phyloP scores from a whole-genome alignment of 768 basidiomycete species.

The Peribolospora kevripleyi region DNA sequence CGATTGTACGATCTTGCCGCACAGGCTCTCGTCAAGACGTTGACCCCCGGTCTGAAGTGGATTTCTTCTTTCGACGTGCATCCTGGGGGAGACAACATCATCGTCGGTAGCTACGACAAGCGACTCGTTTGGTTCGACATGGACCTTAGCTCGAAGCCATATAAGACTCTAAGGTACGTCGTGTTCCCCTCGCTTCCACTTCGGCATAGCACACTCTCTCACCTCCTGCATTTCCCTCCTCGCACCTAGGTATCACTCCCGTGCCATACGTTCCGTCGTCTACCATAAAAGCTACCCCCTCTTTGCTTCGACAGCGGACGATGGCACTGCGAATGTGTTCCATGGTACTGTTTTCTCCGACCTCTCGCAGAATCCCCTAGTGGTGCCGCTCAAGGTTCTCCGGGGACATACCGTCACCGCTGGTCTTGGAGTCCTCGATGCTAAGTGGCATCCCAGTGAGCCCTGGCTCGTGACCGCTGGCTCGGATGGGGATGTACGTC shows the following conservation, averaged over 20 bases:
- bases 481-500: conserved; percentile 62
- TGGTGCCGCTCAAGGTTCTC: conserved; percentile 89
- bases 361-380: conserved; percentile 86
- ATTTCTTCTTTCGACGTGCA: conserved; percentile 95
- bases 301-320: conserved; percentile 89
- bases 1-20: conserved; percentile 82
- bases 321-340: conserved; percentile 91
- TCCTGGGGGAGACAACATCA: conserved; percentile 81
- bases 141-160: conserved; percentile 85
- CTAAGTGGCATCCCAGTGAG: conserved; percentile 66
- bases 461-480: conserved; percentile 86
- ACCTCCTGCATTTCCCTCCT: neutral
- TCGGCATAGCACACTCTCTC: neutral
- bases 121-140: conserved; percentile 98
- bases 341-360: conserved; percentile 85
- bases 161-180: conserved; percentile 70
- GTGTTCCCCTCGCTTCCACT: conserved; percentile 2
- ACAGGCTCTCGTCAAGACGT: conserved; percentile 79
- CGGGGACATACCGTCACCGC: conserved; percentile 68
- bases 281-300: conserved; percentile 90
- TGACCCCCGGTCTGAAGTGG: conserved; percentile 86
- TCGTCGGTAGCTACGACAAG: conserved; percentile 91
- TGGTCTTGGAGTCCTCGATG: conserved; percentile 70
- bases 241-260: conserved; percentile 54
- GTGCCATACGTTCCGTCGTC: conserved; percentile 72